A percentile compares a stretch with the other conserved stretches of the same genome.
phyloP scores from a whole-genome alignment of 1,284 basidiomycete species.

The Puccinia triticina region DNA sequence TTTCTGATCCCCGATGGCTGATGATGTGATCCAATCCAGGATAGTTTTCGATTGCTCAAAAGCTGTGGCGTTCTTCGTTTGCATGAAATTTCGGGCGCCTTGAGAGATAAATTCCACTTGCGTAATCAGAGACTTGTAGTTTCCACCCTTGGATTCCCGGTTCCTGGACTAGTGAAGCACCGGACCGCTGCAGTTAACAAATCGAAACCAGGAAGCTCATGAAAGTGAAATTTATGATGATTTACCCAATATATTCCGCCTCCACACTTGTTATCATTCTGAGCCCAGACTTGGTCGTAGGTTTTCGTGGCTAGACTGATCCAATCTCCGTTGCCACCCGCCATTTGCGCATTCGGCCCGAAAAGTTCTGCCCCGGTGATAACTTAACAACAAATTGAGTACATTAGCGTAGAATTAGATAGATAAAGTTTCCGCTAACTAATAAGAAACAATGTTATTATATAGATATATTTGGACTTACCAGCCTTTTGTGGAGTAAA shows the following conservation, averaged over 20 bases:
- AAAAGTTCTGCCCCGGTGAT: conserved; percentile 34
- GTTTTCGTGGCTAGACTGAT: conserved; percentile 39
- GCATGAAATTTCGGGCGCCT: conserved; percentile 39
- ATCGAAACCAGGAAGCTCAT: background rate
- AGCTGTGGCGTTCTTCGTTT: conserved; percentile 15
- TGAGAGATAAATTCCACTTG: conserved; percentile 43
- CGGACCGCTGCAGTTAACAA: background rate
- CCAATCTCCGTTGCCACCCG: conserved; percentile 29
- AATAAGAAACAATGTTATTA: background rate
- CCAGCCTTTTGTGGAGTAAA: background rate
- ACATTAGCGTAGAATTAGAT: background rate
- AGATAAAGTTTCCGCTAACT: background rate
- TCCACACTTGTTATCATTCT: conserved; percentile 34
- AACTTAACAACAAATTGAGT: background rate
- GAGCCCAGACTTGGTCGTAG: conserved; percentile 28
- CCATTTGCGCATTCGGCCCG: conserved; percentile 33
- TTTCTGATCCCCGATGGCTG: conserved; percentile 9
- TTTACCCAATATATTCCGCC: conserved; percentile 47
- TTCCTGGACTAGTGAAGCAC: conserved; percentile 3
- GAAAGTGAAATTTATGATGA: background rate
- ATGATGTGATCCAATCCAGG: conserved; percentile 26
- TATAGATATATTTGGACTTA: conserved; percentile 6
- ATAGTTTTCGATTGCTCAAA: conserved; percentile 26
- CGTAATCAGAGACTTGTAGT: conserved; percentile 44
- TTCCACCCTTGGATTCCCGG: conserved; percentile 17